Conservation (phyloP, 176 grass and related monocot genomes). For the Echinochloa phyllopogon region DNA sequence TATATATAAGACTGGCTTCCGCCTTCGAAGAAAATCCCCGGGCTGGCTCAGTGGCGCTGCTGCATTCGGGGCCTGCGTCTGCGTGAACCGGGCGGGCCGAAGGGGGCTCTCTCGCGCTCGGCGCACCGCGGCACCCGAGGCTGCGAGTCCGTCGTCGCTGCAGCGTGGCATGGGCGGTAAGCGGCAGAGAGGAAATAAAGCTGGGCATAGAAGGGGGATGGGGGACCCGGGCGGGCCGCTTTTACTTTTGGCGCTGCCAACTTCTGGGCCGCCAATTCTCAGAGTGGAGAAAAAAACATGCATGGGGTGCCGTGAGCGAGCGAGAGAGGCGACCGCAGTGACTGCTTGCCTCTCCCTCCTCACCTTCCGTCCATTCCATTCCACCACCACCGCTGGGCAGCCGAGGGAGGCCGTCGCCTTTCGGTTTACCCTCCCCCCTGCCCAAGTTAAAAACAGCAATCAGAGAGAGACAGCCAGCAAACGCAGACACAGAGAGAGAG, state of each 20-base stretch:
- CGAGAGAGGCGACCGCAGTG: conserved; percentile 27
- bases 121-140: background rate
- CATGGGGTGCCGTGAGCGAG: conserved; percentile 40
- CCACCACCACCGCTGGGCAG: background rate
- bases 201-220: conserved; percentile 36
- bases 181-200: conserved; percentile 21
- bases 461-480: conserved; percentile 37
- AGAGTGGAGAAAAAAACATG: conserved; percentile 14
- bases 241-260: conserved; percentile 66
- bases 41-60: too few relatives aligned
- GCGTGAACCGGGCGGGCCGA: too few relatives aligned
- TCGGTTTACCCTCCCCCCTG: conserved; percentile 43
- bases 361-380: background rate
- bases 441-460: conserved; percentile 55
- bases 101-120: too few relatives aligned
- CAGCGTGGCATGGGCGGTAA: background rate
- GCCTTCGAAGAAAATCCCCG: too few relatives aligned
- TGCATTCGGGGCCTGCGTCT: too few relatives aligned
- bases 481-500: conserved; percentile 14
- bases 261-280: conserved; percentile 43
- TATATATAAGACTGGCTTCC: too few relatives aligned
- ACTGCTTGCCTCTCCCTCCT: background rate
- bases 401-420: conserved; percentile 30
- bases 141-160: background rate
- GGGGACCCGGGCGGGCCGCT: conserved; percentile 56